These are phyloP conservation scores for Acephala macrosclerotiorum DNA, from an alignment of 2,329 filamentous ascomycete species.

Conservation along the genomic window DNA sequence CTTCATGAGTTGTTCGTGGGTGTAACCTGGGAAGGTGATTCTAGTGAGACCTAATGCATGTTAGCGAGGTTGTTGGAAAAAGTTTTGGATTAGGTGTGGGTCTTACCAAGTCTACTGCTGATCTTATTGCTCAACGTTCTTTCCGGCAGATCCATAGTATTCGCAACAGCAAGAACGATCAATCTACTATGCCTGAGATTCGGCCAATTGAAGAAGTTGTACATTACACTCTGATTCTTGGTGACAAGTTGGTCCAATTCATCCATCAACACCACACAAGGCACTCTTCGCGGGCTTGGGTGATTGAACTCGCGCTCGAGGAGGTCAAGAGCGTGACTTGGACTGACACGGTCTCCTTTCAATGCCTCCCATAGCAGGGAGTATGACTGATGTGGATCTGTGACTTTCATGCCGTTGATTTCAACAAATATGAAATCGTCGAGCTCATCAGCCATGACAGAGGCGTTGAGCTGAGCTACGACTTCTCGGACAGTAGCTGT, in stretches of 20 bases:
- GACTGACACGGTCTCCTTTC: constrained; percentile 90
- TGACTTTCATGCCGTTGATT: constrained; percentile 99
- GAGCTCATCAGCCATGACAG: constrained; percentile 87
- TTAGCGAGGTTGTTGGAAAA: constrained; percentile 17
- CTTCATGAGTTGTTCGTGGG: constrained; percentile 94
- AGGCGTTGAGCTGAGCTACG: constrained; percentile 85
- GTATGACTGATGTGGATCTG: constrained; percentile 96
- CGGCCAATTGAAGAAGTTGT: constrained; percentile 99
- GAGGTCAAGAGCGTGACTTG: constrained; percentile 88
- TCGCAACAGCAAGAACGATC: constrained; percentile 96
- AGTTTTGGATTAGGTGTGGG: not conserved
- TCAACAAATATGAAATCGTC: constrained; percentile 99
- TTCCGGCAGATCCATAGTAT: constrained; percentile 98
- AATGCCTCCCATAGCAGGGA: constrained; percentile 94
- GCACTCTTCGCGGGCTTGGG: constrained; percentile 87
- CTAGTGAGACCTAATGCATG: constrained; percentile 72
- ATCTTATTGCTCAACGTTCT: constrained; percentile 98
- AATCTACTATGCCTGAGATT: constrained; percentile 88
- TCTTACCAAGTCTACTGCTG: constrained; percentile 77
- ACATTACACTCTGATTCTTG: constrained; percentile 99
- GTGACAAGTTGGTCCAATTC: constrained; percentile 98
- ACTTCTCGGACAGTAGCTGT: constrained; percentile 97
- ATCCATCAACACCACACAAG: constrained; percentile 98
- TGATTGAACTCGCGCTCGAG: constrained; percentile 92
- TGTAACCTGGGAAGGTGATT: constrained; percentile 97